These are phyloP conservation scores for barrel medic (Medicago truncatula) DNA, from an alignment of 306 rosid genomes.

Conservation along the genomic window MtrunA17r5.0-ANR NC_053049.1:44144501-44145000, in stretches of 20 bases:
- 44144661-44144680: not conserved
- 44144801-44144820: slow-evolving; percentile 47
- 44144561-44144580: slow-evolving; percentile 3
- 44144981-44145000: slow-evolving; percentile 15
- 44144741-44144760: slow-evolving; percentile 50
- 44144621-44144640: not conserved
- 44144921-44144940: slow-evolving; percentile 8
- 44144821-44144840: not conserved
- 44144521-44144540: slow-evolving; percentile 29
- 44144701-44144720: slow-evolving; percentile 25
- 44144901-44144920: not conserved
- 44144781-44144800: slow-evolving; percentile 49
- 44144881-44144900: too few species aligned
- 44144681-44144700: slow-evolving; percentile 5
- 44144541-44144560: slow-evolving; percentile 1
- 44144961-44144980: slow-evolving; percentile 14
- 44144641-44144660: not conserved
- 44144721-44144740: not conserved
- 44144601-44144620: slow-evolving; percentile 34
- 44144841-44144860: too few species aligned
- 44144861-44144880: too few species aligned
- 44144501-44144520: slow-evolving; percentile 41
- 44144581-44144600: not conserved
- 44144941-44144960: not conserved
- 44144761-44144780: slow-evolving; percentile 48